phyloP scores from a whole-genome alignment of 225 moss, liverwort and hornwort species.

The Straminergon stramineum region DNA sequence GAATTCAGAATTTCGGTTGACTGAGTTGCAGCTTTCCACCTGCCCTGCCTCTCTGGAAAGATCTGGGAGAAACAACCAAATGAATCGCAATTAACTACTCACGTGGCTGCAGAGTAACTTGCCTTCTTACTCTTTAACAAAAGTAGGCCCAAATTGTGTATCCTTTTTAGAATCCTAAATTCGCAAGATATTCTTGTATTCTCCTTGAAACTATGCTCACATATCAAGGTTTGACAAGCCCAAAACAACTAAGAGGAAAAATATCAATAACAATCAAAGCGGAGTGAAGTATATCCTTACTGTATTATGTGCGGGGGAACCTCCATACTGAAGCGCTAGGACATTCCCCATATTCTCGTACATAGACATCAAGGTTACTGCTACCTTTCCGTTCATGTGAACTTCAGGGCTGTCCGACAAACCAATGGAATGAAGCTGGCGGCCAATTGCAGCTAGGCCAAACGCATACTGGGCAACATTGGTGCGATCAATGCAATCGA shows the following conservation, averaged over 20 bases:
- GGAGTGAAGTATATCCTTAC: constrained; percentile 25
- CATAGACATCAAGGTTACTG: constrained; percentile 52
- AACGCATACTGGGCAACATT: constrained; percentile 91
- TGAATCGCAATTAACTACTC: not conserved
- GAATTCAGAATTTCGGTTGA: constrained; percentile 81
- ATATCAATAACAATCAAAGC: not conserved
- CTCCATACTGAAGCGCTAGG: constrained; percentile 85
- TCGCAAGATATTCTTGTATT: not conserved
- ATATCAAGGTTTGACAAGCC: not conserved
- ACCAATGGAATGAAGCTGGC: constrained; percentile 79
- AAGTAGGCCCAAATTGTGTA: not conserved
- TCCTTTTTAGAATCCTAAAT: not conserved
- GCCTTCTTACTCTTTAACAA: not conserved
- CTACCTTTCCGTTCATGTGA: constrained; percentile 58
- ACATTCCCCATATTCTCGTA: constrained; percentile 87
- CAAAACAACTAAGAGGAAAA: not conserved
- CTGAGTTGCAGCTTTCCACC: constrained; percentile 88
- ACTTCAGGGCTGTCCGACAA: constrained; percentile 48
- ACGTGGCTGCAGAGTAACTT: not conserved
- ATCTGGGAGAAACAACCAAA: constrained; percentile 29
- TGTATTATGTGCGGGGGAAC: constrained; percentile 82
- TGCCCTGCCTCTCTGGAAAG: constrained; percentile 87
- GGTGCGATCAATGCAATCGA: constrained; percentile 92
- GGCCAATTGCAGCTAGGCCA: constrained; percentile 75
- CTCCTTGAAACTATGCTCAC: not conserved